Conservation (phyloP, 257 asterid genomes). For the Solanum sejunctum region DNA sequence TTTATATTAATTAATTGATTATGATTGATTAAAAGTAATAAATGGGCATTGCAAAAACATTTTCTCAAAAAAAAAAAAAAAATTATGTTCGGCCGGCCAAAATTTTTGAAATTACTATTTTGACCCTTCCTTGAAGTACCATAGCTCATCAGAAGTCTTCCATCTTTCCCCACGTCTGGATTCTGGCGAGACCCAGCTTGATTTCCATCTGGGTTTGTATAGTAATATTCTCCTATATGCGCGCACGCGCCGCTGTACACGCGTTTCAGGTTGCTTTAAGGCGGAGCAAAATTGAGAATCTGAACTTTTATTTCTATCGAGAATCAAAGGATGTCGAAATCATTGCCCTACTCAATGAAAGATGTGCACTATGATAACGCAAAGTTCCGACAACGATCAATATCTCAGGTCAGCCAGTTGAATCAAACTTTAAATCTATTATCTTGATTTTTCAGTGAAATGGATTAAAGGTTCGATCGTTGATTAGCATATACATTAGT, state of each 20-base stretch:
- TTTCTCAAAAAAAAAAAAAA: no score
- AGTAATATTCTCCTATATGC: not conserved
- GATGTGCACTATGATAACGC: slow-evolving; percentile 84
- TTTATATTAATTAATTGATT: no score
- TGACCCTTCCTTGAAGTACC: not conserved
- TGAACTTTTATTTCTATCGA: not conserved
- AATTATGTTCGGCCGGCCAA: no score
- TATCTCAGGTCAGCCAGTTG: slow-evolving; percentile 31
- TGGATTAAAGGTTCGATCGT: not conserved
- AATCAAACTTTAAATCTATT: not conserved
- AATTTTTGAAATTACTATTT: not conserved
- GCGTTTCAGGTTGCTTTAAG: not conserved
- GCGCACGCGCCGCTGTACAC: not conserved
- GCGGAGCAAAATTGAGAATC: not conserved
- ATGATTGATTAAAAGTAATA: no score
- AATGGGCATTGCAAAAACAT: no score
- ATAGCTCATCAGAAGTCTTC: not conserved
- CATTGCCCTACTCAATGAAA: slow-evolving; percentile 73
- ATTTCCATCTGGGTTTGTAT: not conserved
- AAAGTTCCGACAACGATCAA: slow-evolving; percentile 79
- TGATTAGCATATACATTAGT: no score
- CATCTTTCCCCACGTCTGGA: not conserved
- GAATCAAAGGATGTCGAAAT: slow-evolving; percentile 42
- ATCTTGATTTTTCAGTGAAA: not conserved
- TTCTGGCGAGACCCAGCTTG: not conserved